phyloP scores from a whole-genome alignment of 129 eudicot genomes.

The Dittrichia graveolens region DNA sequence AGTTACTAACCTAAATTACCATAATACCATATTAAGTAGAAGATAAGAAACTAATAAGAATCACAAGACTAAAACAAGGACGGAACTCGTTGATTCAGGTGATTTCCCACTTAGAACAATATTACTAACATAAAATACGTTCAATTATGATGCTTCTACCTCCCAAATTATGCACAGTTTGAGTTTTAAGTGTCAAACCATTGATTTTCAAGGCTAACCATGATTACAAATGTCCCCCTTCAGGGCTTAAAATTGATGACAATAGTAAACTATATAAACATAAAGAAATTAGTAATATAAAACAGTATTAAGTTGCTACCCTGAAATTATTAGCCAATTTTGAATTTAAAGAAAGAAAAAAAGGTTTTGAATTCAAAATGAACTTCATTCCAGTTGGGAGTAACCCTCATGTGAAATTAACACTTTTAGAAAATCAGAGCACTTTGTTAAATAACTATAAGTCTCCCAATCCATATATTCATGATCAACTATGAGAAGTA shows the following conservation, averaged over 20 bases:
- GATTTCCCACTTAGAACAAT: too few relatives aligned
- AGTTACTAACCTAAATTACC: too few relatives aligned
- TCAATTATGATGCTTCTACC: neutral
- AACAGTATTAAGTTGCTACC: constrained; percentile 1
- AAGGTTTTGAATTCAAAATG: neutral
- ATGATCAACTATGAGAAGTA: constrained; percentile 8
- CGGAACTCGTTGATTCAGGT: too few relatives aligned
- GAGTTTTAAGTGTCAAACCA: constrained; percentile 10
- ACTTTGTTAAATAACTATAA: neutral
- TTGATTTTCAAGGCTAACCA: neutral
- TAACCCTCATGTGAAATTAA: neutral
- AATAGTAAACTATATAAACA: neutral
- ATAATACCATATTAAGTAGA: too few relatives aligned
- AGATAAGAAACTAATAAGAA: too few relatives aligned
- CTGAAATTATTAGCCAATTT: neutral
- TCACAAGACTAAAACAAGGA: too few relatives aligned
- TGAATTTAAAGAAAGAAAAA: neutral
- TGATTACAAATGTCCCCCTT: neutral
- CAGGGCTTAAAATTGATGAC: neutral
- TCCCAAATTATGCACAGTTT: neutral
- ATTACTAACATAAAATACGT: too few relatives aligned
- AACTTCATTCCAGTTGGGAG: neutral
- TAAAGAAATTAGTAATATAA: neutral
- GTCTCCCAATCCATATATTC: neutral
- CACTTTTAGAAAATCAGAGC: neutral